Percentiles rank a stretch among this genome's conserved stretches.
Evolutionary conservation across 176 grass and related monocot species (phyloP).

Genomic region (Cymbopogon citratus): DNA sequence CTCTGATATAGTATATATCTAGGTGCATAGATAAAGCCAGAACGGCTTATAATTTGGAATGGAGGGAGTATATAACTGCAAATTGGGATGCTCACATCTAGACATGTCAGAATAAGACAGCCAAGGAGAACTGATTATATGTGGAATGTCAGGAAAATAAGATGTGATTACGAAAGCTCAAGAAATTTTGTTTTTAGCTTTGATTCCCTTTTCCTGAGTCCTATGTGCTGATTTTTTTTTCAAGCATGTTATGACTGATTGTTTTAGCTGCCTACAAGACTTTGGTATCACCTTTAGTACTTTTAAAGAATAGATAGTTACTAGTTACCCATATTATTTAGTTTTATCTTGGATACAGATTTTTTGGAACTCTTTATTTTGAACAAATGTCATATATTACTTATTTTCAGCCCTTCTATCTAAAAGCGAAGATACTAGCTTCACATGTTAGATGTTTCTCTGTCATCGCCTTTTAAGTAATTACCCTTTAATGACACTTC

Average conservation of each 20-base stretch:
- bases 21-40: not conserved
- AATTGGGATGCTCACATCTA: not conserved
- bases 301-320: not conserved
- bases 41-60: not conserved
- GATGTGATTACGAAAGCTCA: not conserved
- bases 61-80: not conserved
- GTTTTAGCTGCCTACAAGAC: not conserved
- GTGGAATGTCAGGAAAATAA: not conserved
- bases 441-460: not conserved
- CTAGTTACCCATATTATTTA: not conserved
- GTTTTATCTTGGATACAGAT: not conserved
- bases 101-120: not conserved
- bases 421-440: not conserved
- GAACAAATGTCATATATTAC: conserved; percentile 1
- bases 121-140: not conserved
- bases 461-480: not conserved
- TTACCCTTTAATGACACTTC: not conserved
- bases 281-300: not conserved
- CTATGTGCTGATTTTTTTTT: not conserved
- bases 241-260: not conserved
- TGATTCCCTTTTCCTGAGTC: not conserved
- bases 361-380: not conserved
- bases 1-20: not conserved
- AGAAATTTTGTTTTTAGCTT: not conserved
- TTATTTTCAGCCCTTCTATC: not conserved